Evolutionary conservation across 208 protist genomes (phyloP), one percentile per base, ranked within the genome.

Genomic region (Spironucleus salmonicida): DNA sequence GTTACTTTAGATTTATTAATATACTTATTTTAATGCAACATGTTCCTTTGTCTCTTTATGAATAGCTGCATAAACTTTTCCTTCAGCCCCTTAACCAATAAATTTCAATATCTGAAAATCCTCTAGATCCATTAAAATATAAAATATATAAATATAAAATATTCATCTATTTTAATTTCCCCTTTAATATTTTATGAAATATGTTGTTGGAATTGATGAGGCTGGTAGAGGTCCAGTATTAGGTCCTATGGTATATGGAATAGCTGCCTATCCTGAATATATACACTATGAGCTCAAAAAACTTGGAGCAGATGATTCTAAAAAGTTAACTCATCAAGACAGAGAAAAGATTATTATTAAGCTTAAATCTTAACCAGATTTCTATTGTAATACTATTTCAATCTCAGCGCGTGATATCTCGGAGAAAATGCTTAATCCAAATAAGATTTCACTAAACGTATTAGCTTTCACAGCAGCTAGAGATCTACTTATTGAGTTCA

Each of bases 221-320:
- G 92, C 92, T 13, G 92, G 92, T 1, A 84, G 91, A 76, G 92
- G 92, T 11, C 89, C 91, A 67, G 89, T 93, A 1, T 75, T 93
- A 29, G 92, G 92, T 29, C 88, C 90, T 9, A 93, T 95, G 88
- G 89, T 95, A 19, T 94, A 95, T 83, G 85, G 84, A n/a, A 86
- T 87, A 34, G 84, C 87, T 11, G 85, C 89, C 38, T 84, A 88
- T 49, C 77, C 87, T 19, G 77, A 89, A 0, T 83, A 80, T 23
- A 85, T 91, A 69, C 85, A 92, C 79, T 40, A 29, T 79, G 74
- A 61, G 9, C 30, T 27, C 32, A 93, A 92, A 76, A 64, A 83
- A 64, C 81, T 92, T 26, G 81, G 79, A 69, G 85, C 85, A 67
- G 78, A 53, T 32, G 83, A 86, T 26, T 27, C 49, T 58, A 13